Base-by-base conservation (phyloP, 2,329 filamentous ascomycete genomes). In the Alternaria arborescens region DNA sequence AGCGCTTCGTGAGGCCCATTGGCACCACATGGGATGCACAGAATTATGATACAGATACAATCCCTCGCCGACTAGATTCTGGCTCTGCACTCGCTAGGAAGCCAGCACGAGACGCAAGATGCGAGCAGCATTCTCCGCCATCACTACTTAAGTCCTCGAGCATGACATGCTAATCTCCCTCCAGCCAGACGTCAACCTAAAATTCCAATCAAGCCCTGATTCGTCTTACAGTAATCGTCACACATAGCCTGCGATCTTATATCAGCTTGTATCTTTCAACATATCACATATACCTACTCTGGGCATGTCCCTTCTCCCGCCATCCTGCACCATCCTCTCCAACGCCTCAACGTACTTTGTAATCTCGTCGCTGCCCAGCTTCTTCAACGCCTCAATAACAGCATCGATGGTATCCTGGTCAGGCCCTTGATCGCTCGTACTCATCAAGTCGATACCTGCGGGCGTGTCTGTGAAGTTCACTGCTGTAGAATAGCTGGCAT, bases 211-310 rank as follows among this genome's bases (percentile, higher is more conserved):
- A 67, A 11, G 11, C 62, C 51, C 32, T 54, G 41, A 22, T 70
- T 70, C 5, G 57, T 60, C 54, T 66, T 62, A 55, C 67, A 70
- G 30, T 60, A 52, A 5, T 64, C 64, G 43, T 68, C 57, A n/a
- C 66, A 70, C 5, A 48, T 59, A 18, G 32, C 20, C 61, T 59
- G n/a, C 1, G 28, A 26, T 26, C 18, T 7, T 4, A 0, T 14
- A 14, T 62, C 16, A 62, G 41, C 10, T 24, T 4, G 2, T 46
- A 8, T 26, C 20, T 18, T 16, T 20, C 12, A n/a, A 3, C 32
- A 3, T 6, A 6, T 8, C 11, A 28, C 7, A 8, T 16, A 28
- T 4, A 51, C 53, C 30, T 16, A 64, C 42, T 12, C 53, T 64
- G 3, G 50, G 55, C 48, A 57, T 32, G 10, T 53, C 57, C 11